Evolutionary conservation across 2,329 filamentous ascomycete genomes (phyloP).

Genomic region (Cephalotrichum gorgonifer): DNA sequence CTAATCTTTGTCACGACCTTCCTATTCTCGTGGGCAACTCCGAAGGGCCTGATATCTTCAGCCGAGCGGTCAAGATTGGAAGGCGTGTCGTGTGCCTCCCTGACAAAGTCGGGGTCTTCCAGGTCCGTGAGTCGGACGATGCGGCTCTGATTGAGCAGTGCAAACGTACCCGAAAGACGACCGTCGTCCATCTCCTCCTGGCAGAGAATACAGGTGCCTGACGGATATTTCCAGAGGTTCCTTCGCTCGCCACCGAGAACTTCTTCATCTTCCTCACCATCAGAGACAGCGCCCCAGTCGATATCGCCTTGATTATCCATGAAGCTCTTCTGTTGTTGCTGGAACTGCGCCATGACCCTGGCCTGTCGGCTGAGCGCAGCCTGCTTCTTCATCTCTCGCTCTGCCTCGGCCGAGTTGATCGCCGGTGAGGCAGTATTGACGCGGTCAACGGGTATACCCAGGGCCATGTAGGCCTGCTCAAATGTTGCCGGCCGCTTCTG

Average conservation of each 20-base stretch:
- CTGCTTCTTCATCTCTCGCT: slow-evolving; percentile 77
- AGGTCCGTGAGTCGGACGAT: slow-evolving; percentile 82
- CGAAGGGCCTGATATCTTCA: slow-evolving; percentile 77
- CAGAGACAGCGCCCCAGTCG: slow-evolving; percentile 60
- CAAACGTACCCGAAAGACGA: slow-evolving; percentile 85
- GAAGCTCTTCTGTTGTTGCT: slow-evolving; percentile 94
- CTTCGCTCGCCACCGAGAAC: slow-evolving; percentile 46
- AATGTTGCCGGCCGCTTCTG: slow-evolving; percentile 71
- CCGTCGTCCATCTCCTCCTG: slow-evolving; percentile 92
- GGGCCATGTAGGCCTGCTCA: slow-evolving; percentile 51
- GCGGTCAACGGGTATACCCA: slow-evolving; percentile 63
- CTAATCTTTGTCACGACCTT: slow-evolving; percentile 67
- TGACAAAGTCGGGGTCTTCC: slow-evolving; percentile 70
- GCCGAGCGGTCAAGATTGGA: slow-evolving; percentile 75
- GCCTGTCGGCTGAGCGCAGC: slow-evolving; percentile 84
- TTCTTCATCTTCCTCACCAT: slow-evolving; percentile 58
- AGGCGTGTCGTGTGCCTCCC: slow-evolving; percentile 71
- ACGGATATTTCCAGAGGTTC: slow-evolving; percentile 81
- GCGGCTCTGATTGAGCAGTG: slow-evolving; percentile 74
- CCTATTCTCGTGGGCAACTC: slow-evolving; percentile 79
- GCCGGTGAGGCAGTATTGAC: slow-evolving; percentile 79
- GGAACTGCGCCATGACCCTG: slow-evolving; percentile 94
- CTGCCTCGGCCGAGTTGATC: slow-evolving; percentile 54
- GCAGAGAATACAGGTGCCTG: slow-evolving; percentile 88
- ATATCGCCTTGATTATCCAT: slow-evolving; percentile 78